Percentiles rank a stretch among this genome's conserved stretches.
These are phyloP conservation scores for Leishmania aethiopica DNA, from an alignment of 208 protist species.

Conservation along the genomic window DNA sequence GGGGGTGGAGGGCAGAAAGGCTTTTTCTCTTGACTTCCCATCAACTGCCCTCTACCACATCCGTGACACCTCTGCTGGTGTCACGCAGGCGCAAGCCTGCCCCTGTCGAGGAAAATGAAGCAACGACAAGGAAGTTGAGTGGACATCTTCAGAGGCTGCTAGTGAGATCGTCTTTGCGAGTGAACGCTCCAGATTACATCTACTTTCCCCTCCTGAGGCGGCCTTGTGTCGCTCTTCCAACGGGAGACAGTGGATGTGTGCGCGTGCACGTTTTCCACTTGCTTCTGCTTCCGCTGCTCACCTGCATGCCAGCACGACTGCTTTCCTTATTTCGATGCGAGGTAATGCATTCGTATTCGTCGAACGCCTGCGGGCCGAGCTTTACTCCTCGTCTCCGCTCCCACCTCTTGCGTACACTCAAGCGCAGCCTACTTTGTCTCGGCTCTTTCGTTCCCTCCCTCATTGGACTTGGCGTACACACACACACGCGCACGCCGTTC, in stretches of 20 bases:
- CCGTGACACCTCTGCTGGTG: too few species aligned
- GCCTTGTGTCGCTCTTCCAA: neutral
- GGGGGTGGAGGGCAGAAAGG: neutral
- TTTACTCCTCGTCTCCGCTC: neutral
- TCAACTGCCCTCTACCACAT: neutral
- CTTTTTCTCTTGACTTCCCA: neutral
- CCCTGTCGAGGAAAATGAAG: neutral
- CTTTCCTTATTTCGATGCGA: neutral
- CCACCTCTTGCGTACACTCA: neutral
- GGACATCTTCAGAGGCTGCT: neutral
- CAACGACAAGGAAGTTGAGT: neutral
- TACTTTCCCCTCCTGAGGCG: neutral
- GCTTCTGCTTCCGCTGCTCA: neutral
- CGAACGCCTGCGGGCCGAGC: neutral
- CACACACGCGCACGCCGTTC: neutral
- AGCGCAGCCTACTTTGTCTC: neutral
- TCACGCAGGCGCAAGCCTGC: neutral
- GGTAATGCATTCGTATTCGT: neutral
- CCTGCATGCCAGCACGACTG: neutral
- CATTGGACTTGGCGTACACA: neutral
- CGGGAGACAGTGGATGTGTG: neutral
- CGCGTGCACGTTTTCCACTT: neutral
- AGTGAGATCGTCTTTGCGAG: neutral
- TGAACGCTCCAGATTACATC: neutral
- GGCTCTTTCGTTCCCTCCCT: neutral